Evolutionary conservation across 2,329 filamentous ascomycete species (phyloP).

Genomic region (Gaeumannomyces sp.): DNA sequence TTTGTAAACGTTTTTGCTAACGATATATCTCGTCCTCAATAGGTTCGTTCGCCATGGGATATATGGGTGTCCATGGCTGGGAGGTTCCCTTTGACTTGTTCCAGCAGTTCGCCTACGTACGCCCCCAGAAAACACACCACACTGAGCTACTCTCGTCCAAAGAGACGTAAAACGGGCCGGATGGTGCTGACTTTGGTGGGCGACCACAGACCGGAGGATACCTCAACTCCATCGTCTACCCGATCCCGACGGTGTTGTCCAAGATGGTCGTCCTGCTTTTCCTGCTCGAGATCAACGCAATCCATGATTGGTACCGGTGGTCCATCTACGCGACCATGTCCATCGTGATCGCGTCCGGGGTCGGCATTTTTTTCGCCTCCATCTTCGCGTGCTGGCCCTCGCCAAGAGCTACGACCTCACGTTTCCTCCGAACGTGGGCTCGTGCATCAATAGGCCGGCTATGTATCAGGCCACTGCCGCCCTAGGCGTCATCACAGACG

Average conservation of each 20-base stretch:
- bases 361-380: slow-evolving; percentile 14
- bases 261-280: slow-evolving; percentile 13
- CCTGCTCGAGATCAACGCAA: slow-evolving; percentile 10
- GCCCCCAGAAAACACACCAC: slow-evolving; percentile 8
- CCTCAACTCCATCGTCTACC: neutral
- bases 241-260: slow-evolving; percentile 7
- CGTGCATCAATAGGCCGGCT: slow-evolving; percentile 14
- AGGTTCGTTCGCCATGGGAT: neutral
- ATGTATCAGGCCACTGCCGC: slow-evolving; percentile 15
- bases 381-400: slow-evolving; percentile 15
- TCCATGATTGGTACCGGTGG: slow-evolving; percentile 10
- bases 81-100: slow-evolving; percentile 1
- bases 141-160: neutral
- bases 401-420: slow-evolving; percentile 12
- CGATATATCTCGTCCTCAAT: neutral
- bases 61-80: neutral
- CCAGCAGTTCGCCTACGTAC: slow-evolving; percentile 1
- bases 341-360: slow-evolving; percentile 10
- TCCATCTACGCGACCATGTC: slow-evolving; percentile 11
- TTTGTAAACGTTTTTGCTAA: neutral
- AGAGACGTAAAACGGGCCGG: neutral
- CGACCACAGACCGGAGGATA: neutral
- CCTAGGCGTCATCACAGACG: slow-evolving; percentile 14
- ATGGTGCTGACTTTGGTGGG: neutral
- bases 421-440: slow-evolving; percentile 1